Evolutionary conservation across 768 basidiomycete genomes (phyloP).

Genomic region (Xerocomellus dryophilus): DNA sequence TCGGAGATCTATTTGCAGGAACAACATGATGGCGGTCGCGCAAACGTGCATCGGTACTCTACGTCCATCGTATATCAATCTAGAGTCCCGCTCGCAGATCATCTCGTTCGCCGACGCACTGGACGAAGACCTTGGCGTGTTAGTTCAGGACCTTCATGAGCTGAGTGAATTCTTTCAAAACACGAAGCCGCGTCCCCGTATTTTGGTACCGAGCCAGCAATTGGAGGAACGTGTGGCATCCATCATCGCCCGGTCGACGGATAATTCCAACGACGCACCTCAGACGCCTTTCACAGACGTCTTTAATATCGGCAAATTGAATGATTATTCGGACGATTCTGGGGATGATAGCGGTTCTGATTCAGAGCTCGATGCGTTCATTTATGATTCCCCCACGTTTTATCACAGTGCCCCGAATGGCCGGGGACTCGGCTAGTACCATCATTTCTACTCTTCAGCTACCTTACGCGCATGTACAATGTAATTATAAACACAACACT

Average conservation of each 20-base stretch:
- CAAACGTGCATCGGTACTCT: slow-evolving; percentile 74
- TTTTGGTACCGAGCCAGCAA: slow-evolving; percentile 52
- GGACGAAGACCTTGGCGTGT: slow-evolving; percentile 71
- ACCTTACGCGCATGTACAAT: slow-evolving; percentile 4
- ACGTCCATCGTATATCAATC: slow-evolving; percentile 69
- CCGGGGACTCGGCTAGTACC: slow-evolving; percentile 11
- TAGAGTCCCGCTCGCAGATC: slow-evolving; percentile 52
- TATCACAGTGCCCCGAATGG: slow-evolving; percentile 50
- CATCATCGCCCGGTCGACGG: slow-evolving; percentile 76
- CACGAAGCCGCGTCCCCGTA: slow-evolving; percentile 30
- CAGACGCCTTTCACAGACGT: slow-evolving; percentile 80
- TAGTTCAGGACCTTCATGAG: slow-evolving; percentile 76
- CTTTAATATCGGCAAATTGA: slow-evolving; percentile 52
- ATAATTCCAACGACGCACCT: slow-evolving; percentile 51
- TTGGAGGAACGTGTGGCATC: slow-evolving; percentile 78
- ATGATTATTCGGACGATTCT: slow-evolving; percentile 43
- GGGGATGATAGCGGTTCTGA: slow-evolving; percentile 41
- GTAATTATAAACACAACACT: background rate
- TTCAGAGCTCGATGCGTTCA: slow-evolving; percentile 52
- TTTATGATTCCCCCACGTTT: slow-evolving; percentile 53
- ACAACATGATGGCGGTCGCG: slow-evolving; percentile 81
- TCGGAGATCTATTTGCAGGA: slow-evolving; percentile 59
- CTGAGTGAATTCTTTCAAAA: slow-evolving; percentile 71
- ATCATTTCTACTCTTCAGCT: background rate
- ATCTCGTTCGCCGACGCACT: slow-evolving; percentile 35